phyloP scores from a whole-genome alignment of 345 rosid species.

The Geranium rotundifolium region DNA sequence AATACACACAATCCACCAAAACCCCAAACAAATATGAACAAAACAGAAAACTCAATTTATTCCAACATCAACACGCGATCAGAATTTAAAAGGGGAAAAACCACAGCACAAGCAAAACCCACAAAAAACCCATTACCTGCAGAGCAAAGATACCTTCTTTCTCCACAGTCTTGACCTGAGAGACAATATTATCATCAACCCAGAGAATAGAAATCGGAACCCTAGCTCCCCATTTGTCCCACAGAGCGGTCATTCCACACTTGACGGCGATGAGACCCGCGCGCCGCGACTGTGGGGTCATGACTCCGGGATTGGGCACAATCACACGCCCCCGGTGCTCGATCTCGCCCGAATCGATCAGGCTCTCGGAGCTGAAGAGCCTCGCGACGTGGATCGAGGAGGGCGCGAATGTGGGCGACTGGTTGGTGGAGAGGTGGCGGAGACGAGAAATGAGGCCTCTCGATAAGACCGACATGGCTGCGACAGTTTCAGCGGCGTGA shows the following conservation, averaged over 20 bases:
- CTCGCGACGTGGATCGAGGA: constrained; percentile 16
- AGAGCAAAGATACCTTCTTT: constrained; percentile 77
- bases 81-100: too few species aligned
- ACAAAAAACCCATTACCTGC: constrained; percentile 37
- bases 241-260: constrained; percentile 78
- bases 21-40: too few species aligned
- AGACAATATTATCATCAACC: constrained; percentile 85
- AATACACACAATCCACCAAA: neutral
- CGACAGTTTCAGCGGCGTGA: neutral
- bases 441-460: constrained; percentile 64
- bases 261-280: constrained; percentile 82
- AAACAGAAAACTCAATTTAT: neutral
- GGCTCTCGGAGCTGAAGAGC: constrained; percentile 29
- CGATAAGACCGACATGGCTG: constrained; percentile 46
- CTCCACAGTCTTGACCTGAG: constrained; percentile 86
- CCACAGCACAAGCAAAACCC: neutral
- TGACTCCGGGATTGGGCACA: constrained; percentile 45
- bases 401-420: constrained; percentile 5
- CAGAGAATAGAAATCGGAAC: constrained; percentile 67
- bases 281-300: constrained; percentile 57
- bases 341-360: constrained; percentile 26
- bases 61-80: neutral
- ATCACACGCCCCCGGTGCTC: constrained; percentile 31
- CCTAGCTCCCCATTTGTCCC: constrained; percentile 98
- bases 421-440: constrained; percentile 23